Conservation (phyloP, 2,329 filamentous ascomycete species). For the Colletotrichum cereale region DNA sequence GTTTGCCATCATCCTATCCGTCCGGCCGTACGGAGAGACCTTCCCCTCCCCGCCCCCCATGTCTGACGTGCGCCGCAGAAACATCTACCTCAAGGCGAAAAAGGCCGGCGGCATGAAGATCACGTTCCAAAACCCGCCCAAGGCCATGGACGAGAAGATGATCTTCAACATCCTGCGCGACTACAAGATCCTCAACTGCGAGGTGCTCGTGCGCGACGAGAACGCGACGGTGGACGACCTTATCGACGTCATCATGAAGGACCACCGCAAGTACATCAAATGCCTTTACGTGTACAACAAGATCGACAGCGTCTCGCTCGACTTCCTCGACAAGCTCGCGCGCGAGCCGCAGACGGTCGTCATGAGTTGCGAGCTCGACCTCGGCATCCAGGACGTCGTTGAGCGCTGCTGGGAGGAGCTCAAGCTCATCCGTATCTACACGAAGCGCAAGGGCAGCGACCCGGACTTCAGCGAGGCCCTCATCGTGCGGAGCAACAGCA, state of each 20-base stretch:
- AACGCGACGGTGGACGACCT: conserved; percentile 97
- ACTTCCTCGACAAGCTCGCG: conserved; percentile 92
- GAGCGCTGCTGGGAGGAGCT: conserved; percentile 96
- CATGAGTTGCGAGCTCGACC: conserved; percentile 96
- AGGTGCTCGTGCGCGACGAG: conserved; percentile 95
- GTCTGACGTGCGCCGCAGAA: conserved; percentile 63
- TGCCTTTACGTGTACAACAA: conserved; percentile 99
- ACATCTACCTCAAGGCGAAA: conserved; percentile 97
- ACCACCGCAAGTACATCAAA: conserved; percentile 96
- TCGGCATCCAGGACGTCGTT: conserved; percentile 93
- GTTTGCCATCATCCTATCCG: conserved; percentile 46
- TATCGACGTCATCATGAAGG: conserved; percentile 99
- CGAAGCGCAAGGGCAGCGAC: conserved; percentile 93
- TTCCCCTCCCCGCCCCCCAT: neutral
- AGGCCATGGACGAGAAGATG: conserved; percentile 96
- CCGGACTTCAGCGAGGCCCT: conserved; percentile 92
- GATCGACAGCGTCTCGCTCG: conserved; percentile 93
- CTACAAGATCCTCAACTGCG: conserved; percentile 98
- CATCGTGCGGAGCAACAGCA: conserved; percentile 89
- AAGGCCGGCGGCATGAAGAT: conserved; percentile 99
- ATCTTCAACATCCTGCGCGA: conserved; percentile 96
- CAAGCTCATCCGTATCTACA: conserved; percentile 91
- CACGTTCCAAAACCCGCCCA: conserved; percentile 90
- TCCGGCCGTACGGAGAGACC: neutral
- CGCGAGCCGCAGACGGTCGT: conserved; percentile 94